Conservation (phyloP, 768 basidiomycete genomes). For the Austroboletus eburneus region DNA sequence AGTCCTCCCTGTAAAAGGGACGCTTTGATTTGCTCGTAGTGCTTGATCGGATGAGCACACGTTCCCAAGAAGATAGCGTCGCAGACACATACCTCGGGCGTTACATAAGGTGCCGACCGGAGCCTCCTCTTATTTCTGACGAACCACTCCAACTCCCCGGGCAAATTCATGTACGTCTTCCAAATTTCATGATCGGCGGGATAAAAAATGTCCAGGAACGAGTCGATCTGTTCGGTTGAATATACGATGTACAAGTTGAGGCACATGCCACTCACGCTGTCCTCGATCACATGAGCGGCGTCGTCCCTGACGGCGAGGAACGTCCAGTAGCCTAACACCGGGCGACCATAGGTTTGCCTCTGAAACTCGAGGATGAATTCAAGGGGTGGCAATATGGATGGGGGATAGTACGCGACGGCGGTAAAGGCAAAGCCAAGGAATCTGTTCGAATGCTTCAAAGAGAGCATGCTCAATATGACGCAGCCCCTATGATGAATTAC, state of each 20-base stretch:
- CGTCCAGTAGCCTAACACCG: conserved; percentile 41
- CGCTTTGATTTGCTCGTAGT: conserved; percentile 24
- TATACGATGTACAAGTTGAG: neutral
- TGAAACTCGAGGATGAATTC: conserved; percentile 23
- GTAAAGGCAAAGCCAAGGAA: conserved; percentile 39
- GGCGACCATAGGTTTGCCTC: conserved; percentile 31
- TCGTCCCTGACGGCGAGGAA: conserved; percentile 30
- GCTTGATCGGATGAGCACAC: conserved; percentile 19
- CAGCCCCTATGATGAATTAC: conserved; percentile 31
- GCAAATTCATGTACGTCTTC: conserved; percentile 33
- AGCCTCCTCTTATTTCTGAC: conserved; percentile 20
- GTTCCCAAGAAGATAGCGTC: neutral
- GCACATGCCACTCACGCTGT: conserved; percentile 22
- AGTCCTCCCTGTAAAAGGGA: conserved; percentile 32
- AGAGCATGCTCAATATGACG: conserved; percentile 32
- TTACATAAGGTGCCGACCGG: conserved; percentile 30
- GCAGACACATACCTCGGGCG: conserved; percentile 26
- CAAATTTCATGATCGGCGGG: conserved; percentile 32
- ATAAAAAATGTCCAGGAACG: conserved; percentile 35
- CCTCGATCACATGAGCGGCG: conserved; percentile 31
- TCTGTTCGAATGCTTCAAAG: conserved; percentile 36
- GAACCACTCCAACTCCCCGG: conserved; percentile 33
- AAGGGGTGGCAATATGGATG: conserved; percentile 24
- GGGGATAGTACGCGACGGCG: conserved; percentile 32
- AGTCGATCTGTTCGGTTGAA: conserved; percentile 34